phyloP scores from a whole-genome alignment of 2,329 filamentous ascomycete species.

The Ophiosphaerella narmari region DNA sequence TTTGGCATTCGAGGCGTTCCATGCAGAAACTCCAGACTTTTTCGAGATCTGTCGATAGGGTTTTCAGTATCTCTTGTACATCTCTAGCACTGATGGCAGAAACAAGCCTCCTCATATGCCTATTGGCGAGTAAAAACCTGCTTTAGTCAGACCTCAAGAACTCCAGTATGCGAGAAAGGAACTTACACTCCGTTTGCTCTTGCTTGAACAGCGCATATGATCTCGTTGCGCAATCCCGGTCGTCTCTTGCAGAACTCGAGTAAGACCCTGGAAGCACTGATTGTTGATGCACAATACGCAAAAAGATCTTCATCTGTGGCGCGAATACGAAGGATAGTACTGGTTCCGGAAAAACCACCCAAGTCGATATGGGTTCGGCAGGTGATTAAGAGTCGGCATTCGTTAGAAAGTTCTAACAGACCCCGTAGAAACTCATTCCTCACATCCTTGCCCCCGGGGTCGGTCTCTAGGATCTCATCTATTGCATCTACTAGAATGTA shows the following conservation, averaged over 20 bases:
- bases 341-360: neutral
- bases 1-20: neutral
- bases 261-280: neutral
- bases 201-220: neutral
- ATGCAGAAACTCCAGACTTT: neutral
- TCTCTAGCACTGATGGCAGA: neutral
- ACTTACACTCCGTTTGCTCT: neutral
- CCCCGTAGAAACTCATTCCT: neutral
- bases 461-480: neutral
- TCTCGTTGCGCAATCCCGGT: neutral
- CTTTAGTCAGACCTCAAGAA: neutral
- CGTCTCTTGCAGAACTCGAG: neutral
- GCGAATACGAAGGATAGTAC: neutral
- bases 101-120: neutral
- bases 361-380: neutral
- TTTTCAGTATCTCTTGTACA: neutral
- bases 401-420: neutral
- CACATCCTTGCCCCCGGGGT: neutral
- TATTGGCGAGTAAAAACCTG: neutral
- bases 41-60: neutral
- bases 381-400: neutral
- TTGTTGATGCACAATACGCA: neutral
- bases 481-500: neutral
- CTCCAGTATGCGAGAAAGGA: neutral
- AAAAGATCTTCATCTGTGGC: neutral